Evolutionary conservation across 192 early-diverging fungal species (phyloP).

Genomic region (Coemansia sp.): DNA sequence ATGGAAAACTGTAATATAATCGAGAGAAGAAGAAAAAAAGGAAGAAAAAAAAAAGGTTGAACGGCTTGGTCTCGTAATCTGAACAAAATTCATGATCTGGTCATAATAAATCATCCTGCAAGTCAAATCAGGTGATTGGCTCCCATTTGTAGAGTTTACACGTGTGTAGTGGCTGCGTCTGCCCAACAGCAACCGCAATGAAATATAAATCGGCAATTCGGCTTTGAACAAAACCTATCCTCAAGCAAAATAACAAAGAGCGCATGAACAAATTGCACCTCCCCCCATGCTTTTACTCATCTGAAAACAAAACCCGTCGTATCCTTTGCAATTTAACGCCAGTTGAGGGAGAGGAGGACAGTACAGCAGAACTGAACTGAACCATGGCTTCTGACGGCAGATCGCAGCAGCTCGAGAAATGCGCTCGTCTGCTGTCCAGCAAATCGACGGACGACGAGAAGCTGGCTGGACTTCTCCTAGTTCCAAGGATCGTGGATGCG

Average conservation of each 20-base stretch:
- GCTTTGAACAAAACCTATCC: not conserved
- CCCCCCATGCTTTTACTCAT: no score
- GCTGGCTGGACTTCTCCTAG: conserved; percentile 45
- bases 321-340: no score
- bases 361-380: no score
- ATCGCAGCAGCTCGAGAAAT: conserved; percentile 34
- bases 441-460: conserved; percentile 52
- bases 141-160: not conserved
- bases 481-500: conserved; percentile 35
- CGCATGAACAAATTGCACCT: not conserved
- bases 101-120: not conserved
- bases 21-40: not conserved
- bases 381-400: not conserved
- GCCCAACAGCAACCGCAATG: no score
- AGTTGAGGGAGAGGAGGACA: no score
- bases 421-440: conserved; percentile 37
- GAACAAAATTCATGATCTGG: not conserved
- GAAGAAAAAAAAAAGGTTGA: not conserved
- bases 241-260: not conserved
- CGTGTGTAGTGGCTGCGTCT: no score
- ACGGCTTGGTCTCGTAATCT: not conserved
- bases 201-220: not conserved
- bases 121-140: not conserved
- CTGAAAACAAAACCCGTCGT: no score
- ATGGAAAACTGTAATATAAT: not conserved